These are phyloP conservation scores for Eucalyptus guilfoylei DNA, from an alignment of 345 rosid genomes.

Conservation along the genomic window DNA sequence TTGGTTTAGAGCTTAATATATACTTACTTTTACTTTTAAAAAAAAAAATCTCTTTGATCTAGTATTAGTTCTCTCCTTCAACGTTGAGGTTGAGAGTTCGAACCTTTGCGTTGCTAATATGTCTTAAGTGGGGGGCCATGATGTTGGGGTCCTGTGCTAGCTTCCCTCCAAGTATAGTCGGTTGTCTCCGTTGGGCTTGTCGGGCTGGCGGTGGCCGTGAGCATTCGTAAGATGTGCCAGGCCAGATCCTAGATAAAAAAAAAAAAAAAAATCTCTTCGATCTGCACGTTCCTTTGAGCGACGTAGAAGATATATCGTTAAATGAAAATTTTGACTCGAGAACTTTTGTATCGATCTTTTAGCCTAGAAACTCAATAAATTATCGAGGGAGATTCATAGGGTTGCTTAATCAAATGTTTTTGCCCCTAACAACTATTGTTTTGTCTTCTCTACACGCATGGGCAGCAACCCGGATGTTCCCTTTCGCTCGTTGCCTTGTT, in stretches of 20 bases:
- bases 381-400: background rate
- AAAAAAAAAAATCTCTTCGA: no score
- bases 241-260: fast-evolving
- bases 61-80: no score
- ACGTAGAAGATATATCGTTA: background rate
- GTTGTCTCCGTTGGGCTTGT: no score
- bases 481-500: background rate
- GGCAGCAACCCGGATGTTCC: background rate
- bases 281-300: background rate
- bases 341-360: background rate
- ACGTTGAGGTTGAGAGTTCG: no score
- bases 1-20: no score
- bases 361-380: background rate
- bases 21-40: no score
- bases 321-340: background rate
- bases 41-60: background rate
- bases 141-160: no score
- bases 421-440: background rate
- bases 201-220: fast-evolving
- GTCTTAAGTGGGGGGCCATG: no score
- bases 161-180: no score
- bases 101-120: no score
- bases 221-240: no score
- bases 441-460: background rate
- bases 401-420: background rate